Percentiles rank a stretch among this genome's conserved stretches.
phyloP scores from a whole-genome alignment of 176 grass and related monocot genomes.

The Raddia distichophylla region DNA sequence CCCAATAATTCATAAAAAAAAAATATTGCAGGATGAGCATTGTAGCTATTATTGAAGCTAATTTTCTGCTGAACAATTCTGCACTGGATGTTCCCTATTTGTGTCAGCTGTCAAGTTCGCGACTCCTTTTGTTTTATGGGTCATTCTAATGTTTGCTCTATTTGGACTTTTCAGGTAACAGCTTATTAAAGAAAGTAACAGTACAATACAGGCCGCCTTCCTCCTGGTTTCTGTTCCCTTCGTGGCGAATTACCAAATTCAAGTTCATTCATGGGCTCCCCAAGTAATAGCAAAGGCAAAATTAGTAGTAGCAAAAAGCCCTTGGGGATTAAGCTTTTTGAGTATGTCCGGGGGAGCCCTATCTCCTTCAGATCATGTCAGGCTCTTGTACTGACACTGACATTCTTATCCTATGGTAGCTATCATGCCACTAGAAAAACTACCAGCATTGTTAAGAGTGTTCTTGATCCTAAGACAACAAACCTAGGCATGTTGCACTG shows the following conservation, averaged over 20 bases:
- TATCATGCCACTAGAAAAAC: conserved; percentile 90
- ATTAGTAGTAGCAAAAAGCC: conserved; percentile 44
- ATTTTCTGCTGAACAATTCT: conserved; percentile 7
- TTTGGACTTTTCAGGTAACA: conserved; percentile 46
- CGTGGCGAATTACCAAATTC: background rate
- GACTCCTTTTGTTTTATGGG: background rate
- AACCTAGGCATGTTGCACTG: conserved; percentile 51
- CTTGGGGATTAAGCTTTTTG: conserved; percentile 58
- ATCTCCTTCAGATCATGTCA: conserved; percentile 76
- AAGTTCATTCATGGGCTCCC: conserved; percentile 28
- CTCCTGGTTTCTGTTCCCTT: conserved; percentile 25
- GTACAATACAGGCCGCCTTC: conserved; percentile 19
- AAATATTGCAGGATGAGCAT: background rate
- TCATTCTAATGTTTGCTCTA: conserved; percentile 20
- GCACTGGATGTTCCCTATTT: conserved; percentile 8
- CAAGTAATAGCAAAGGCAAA: conserved; percentile 41
- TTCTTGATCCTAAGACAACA: conserved; percentile 76
- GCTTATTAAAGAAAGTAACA: background rate
- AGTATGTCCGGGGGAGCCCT: conserved; percentile 49
- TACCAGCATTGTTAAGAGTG: conserved; percentile 83
- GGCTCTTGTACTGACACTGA: conserved; percentile 60
- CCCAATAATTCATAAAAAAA: conserved; percentile 10
- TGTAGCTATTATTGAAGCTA: background rate
- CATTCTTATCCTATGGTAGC: conserved; percentile 75
- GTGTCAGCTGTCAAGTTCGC: background rate